Evolutionary conservation across 768 basidiomycete genomes (phyloP), one percentile per base, ranked within the genome.

Genomic region (Solioccasus polychromus): DNA sequence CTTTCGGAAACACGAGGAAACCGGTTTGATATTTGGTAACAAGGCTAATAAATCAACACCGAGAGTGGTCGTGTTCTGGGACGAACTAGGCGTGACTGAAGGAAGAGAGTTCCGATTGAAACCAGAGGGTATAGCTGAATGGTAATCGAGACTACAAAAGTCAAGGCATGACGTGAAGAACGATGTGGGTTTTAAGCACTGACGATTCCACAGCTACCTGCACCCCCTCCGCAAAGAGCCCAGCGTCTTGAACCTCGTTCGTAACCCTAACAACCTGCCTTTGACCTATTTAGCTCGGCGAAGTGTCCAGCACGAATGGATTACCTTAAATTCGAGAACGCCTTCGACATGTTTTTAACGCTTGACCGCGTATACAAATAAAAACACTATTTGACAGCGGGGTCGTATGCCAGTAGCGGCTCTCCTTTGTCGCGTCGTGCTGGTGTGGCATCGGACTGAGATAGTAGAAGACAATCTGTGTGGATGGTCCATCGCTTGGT

Each of bases 221-320:
- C 75, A 0, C 78, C 78, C 0, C 74, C 76, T 6, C 78, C 79
- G 22, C 77, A 64, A 19, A 79, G 53, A 2, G 79, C 80, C 74
- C 75, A 3, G 63, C 8, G 52, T 79, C 66, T 31, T 68, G 62
- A 45, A 64, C 62, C 3, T 60, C 55, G 46, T 79, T 80, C 17
- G 60, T 72, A 0, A 54, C 67, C 38, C 71, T 73, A 5, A 79
- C 72, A 9, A 77, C 48, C 6, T 61, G 35, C 4, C 20, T n/a
- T n/a, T n/a, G n/a, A n/a, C n/a, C n/a, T n/a, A n/a, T n/a, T n/a
- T n/a, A n/a, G n/a, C n/a, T n/a, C n/a, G n/a, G n/a, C n/a, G n/a
- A n/a, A n/a, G n/a, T n/a, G n/a, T n/a, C n/a, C n/a, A n/a, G n/a
- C n/a, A n/a, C n/a, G n/a, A n/a, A n/a, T n/a, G n/a, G n/a, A n/a